phyloP scores from a whole-genome alignment of 2,329 filamentous ascomycete species.

The Seiridium cupressi region DNA sequence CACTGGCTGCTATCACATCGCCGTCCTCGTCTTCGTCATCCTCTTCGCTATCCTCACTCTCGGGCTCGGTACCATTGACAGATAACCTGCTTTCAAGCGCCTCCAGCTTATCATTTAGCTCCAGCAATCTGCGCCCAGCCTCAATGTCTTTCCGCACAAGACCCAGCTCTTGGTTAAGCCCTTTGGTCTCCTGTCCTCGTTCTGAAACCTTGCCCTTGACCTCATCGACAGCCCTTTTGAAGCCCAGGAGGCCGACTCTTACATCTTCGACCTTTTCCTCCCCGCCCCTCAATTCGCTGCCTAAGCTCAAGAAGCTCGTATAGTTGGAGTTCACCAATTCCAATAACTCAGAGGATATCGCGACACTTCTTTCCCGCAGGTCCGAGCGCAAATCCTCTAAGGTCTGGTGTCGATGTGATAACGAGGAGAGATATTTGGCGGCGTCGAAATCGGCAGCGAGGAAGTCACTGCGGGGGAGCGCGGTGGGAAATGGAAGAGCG shows the following conservation, averaged over 20 bases:
- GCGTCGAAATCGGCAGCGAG: constrained; percentile 75
- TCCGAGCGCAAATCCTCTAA: constrained; percentile 90
- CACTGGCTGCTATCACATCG: constrained; percentile 41
- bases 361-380: constrained; percentile 74
- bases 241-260: constrained; percentile 80
- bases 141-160: constrained; percentile 64
- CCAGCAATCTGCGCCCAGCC: constrained; percentile 59
- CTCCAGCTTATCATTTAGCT: constrained; percentile 61
- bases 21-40: constrained; percentile 26
- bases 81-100: constrained; percentile 64
- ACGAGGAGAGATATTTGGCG: constrained; percentile 73
- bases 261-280: constrained; percentile 92
- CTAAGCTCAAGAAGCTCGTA: constrained; percentile 82
- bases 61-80: constrained; percentile 40
- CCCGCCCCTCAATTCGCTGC: constrained; percentile 77
- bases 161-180: constrained; percentile 64
- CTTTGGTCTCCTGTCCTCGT: constrained; percentile 61
- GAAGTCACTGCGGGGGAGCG: constrained; percentile 81
- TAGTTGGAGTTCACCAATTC: constrained; percentile 97
- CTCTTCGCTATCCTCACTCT: constrained; percentile 33
- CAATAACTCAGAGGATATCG: constrained; percentile 81
- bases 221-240: constrained; percentile 76
- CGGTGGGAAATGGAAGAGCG: constrained; percentile 82
- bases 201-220: constrained; percentile 65
- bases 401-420: constrained; percentile 88